phyloP scores from a whole-genome alignment of 129 eudicot genomes.

The Logfia minima region DNA sequence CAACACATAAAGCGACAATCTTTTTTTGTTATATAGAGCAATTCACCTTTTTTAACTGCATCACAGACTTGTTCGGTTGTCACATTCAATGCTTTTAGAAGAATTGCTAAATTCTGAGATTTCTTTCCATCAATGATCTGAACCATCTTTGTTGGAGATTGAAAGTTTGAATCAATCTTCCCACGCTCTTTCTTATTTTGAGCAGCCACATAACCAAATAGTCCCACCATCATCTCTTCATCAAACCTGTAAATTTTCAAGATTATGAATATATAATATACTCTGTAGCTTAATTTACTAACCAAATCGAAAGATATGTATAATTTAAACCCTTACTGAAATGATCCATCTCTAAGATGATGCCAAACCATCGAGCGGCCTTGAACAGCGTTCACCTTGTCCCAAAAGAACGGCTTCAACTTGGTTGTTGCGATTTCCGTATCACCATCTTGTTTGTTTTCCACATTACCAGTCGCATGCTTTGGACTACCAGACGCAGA shows the following conservation, averaged over 20 bases:
- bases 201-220: conserved; percentile 57
- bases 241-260: conserved; percentile 46
- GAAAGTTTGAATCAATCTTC: conserved; percentile 41
- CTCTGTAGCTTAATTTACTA: not conserved
- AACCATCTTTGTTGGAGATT: conserved; percentile 43
- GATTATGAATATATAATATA: conserved; percentile 5
- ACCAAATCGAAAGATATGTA: not conserved
- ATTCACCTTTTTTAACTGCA: conserved; percentile 72
- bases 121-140: conserved; percentile 77
- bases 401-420: conserved; percentile 86
- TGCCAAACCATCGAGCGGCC: conserved; percentile 92
- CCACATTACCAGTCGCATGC: conserved; percentile 20
- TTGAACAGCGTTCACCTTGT: conserved; percentile 75
- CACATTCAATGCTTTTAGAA: conserved; percentile 74
- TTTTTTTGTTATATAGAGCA: not conserved
- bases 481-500: conserved; percentile 35
- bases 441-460: conserved; percentile 30
- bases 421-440: conserved; percentile 48
- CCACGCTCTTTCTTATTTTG: conserved; percentile 39
- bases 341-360: conserved; percentile 71
- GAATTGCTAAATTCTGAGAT: conserved; percentile 78
- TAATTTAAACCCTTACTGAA: conserved; percentile 52
- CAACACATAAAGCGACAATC: not conserved
- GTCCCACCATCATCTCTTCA: conserved; percentile 79
- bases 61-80: conserved; percentile 80